Conservation (phyloP, 2,329 filamentous ascomycete species). For the Aspergillus sp. region DNA sequence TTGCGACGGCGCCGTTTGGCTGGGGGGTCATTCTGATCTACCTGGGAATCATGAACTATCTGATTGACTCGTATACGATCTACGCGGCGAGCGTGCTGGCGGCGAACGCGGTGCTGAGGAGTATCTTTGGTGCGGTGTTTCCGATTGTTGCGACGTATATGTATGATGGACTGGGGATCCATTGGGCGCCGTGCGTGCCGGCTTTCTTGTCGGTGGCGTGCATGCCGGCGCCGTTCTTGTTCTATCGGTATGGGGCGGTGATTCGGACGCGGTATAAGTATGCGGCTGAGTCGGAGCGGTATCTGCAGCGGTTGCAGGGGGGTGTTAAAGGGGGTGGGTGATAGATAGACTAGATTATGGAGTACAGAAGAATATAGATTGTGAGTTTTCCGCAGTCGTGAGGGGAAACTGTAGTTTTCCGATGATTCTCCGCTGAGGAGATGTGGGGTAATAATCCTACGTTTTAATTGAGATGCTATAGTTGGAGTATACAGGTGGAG, state of each 20-base stretch:
- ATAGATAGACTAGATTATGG: neutral
- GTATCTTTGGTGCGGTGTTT: conserved; percentile 40
- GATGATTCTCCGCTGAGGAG: too few relatives aligned
- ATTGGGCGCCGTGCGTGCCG: neutral
- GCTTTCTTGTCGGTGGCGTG: neutral
- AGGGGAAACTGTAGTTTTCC: too few relatives aligned
- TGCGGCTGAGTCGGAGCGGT: neutral
- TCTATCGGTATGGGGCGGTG: neutral
- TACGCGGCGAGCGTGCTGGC: conserved; percentile 35
- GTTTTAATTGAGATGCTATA: too few relatives aligned
- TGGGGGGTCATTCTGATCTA: conserved; percentile 33
- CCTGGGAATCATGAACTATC: conserved; percentile 31
- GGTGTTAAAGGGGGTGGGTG: neutral
- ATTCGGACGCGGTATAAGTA: neutral
- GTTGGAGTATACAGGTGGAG: too few relatives aligned
- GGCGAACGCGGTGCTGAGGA: conserved; percentile 41
- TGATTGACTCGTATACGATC: conserved; percentile 36
- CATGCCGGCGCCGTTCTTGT: conserved; percentile 1
- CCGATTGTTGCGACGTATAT: conserved; percentile 42
- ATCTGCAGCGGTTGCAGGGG: neutral
- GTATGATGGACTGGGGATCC: conserved; percentile 1
- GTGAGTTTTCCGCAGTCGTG: too few relatives aligned
- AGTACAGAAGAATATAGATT: too few relatives aligned
- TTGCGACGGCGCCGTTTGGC: conserved; percentile 28
- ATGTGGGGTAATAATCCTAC: too few relatives aligned